Evolutionary conservation across 345 rosid species (phyloP), one percentile per base, ranked within the genome.

Genomic region (Acer yangbiense): DNA sequence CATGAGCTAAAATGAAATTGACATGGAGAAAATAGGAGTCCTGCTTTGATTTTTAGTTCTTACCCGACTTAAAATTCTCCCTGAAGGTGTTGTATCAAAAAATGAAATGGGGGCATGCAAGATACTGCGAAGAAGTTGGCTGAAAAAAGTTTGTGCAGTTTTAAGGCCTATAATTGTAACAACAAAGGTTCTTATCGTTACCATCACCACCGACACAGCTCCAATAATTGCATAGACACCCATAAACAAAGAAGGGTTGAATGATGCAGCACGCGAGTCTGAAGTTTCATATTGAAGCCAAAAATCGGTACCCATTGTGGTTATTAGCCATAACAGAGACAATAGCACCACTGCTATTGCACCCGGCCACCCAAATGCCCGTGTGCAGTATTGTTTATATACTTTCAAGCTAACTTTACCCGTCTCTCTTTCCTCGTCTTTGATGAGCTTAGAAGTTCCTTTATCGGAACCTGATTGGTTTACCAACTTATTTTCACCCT

Each of bases 51-150:
- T 13, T 9, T 67, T 11, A 29, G 35, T 73, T 70, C 89, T 86
- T 82, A 95, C 99, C 87, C 99, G 84, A 72, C 98, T 95, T 52
- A 95, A 83, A 65, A 93, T 93, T 86, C 98, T 90, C 80, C 99
- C 99, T 0, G 98, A 95, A 75, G 99, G 97, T 13, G 98, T 95
- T 77, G 99, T 93, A 79, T 95, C 99, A 43, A 95, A 95, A 82
- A 95, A 95, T 2, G 98, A 93, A 91, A 95, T 93, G 18, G 99
- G 99, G n/a, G 99, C 98, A 8, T 90, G 98, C 88, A 95, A 79
- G 87, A 93, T 86, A 76, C 99, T 92, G 44, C 71, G 76, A 82
- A 95, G 96, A 71, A 95, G 91, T 77, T 86, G 92, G 12, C 75
- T 65, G 72, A 95, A 93, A 83, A 90, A 90, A 8, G 81, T 92